A percentile compares a stretch with the other conserved stretches of the same genome.
Evolutionary conservation across 257 asterid genomes (phyloP).

Genomic region (Capsicum rhomboideum): DNA sequence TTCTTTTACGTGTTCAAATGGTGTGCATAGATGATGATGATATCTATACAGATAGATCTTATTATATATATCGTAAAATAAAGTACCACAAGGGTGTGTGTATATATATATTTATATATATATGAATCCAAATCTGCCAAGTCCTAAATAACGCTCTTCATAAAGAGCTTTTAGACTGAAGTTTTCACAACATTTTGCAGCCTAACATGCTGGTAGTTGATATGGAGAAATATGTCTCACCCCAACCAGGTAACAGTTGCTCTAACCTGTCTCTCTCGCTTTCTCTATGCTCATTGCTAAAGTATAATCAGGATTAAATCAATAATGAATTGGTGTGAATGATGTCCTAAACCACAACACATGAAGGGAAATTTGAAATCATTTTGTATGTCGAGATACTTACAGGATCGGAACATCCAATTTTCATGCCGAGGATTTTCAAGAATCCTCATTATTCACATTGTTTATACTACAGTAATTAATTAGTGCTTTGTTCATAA

Average conservation of each 20-base stretch:
- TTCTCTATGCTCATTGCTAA: neutral
- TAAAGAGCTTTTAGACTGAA: neutral
- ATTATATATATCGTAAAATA: too few relatives aligned
- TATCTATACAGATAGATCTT: too few relatives aligned
- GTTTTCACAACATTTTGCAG: slow-evolving; percentile 38
- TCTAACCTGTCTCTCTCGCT: neutral
- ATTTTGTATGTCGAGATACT: neutral
- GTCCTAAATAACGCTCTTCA: neutral
- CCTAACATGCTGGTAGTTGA: slow-evolving; percentile 99
- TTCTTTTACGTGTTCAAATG: neutral
- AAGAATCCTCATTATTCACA: neutral
- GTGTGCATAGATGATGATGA: neutral
- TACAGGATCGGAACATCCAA: neutral
- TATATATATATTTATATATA: too few relatives aligned
- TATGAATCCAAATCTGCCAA: too few relatives aligned
- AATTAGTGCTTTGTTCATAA: neutral
- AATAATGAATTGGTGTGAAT: neutral
- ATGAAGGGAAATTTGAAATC: neutral
- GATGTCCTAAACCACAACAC: neutral
- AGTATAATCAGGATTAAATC: neutral
- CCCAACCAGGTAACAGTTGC: slow-evolving; percentile 48
- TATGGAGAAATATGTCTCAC: slow-evolving; percentile 76
- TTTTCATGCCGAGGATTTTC: neutral
- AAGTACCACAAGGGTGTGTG: too few relatives aligned
- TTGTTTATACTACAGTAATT: neutral